phyloP scores from a whole-genome alignment of 139 green algal species.

The Chlorella sp. region DNA sequence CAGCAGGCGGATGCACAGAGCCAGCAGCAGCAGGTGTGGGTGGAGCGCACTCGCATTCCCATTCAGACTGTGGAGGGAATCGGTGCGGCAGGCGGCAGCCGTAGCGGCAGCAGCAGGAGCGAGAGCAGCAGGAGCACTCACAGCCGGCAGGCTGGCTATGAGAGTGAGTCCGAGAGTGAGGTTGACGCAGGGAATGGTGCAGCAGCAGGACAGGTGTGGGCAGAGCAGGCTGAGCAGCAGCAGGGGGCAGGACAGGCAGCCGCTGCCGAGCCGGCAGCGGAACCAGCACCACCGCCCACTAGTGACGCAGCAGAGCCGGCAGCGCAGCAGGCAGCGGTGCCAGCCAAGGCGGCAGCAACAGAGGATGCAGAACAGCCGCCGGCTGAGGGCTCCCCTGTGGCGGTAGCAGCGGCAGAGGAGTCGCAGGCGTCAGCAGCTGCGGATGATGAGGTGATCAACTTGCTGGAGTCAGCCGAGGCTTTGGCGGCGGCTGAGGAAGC shows the following conservation, averaged over 20 bases:
- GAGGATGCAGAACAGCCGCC: not conserved
- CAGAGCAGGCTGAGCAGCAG: not conserved
- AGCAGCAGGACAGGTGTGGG: not conserved
- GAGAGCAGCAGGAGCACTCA: not conserved
- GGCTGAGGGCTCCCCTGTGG: not conserved
- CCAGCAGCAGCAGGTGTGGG: not conserved
- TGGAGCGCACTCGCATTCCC: slow-evolving; percentile 22
- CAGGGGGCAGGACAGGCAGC: not conserved
- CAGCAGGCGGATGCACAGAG: not conserved
- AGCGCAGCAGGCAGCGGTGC: not conserved
- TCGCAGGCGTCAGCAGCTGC: not conserved
- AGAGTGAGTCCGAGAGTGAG: not conserved
- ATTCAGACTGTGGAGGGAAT: not conserved
- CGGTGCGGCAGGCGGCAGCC: not conserved
- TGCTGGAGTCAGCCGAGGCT: not conserved
- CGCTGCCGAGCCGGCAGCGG: not conserved
- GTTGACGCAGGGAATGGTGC: not conserved
- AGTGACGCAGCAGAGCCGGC: not conserved
- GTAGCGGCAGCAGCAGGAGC: not conserved
- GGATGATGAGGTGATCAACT: not conserved
- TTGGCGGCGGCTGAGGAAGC: not conserved
- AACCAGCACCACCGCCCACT: not conserved
- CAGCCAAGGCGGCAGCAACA: not conserved
- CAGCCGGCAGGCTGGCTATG: slow-evolving; percentile 8
- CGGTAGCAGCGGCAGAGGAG: not conserved